Percentiles rank a stretch among this genome's conserved stretches.
These are phyloP conservation scores for Zygosaccharomyces sapae DNA, from an alignment of 1,139 yeast genomes.

Conservation along the genomic window DNA sequence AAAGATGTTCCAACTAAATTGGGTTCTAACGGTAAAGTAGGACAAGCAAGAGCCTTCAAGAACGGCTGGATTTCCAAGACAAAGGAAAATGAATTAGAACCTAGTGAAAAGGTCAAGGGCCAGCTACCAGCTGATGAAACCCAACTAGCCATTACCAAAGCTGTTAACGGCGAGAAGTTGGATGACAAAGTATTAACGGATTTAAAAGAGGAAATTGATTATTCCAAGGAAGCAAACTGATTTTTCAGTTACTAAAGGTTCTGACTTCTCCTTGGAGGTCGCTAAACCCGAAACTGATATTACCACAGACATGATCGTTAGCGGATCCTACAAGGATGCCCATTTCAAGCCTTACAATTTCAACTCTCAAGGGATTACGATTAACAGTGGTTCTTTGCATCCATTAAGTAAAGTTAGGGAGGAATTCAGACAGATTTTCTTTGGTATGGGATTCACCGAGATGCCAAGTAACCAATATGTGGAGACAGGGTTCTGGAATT, in stretches of 20 bases:
- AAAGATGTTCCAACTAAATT: slow-evolving; percentile 68
- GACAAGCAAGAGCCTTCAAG: slow-evolving; percentile 98
- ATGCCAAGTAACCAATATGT: slow-evolving; percentile 99
- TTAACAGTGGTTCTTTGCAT: slow-evolving; percentile 89
- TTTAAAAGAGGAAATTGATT: slow-evolving; percentile 87
- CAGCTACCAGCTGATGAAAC: slow-evolving; percentile 55
- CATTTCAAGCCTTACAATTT: slow-evolving; percentile 94
- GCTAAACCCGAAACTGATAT: slow-evolving; percentile 88
- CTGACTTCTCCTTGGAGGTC: slow-evolving; percentile 77
- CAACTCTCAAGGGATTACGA: slow-evolving; percentile 86
- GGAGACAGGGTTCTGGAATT: slow-evolving; percentile 98
- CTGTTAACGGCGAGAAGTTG: slow-evolving; percentile 52
- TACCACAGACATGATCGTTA: slow-evolving; percentile 82
- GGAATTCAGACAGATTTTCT: slow-evolving; percentile 96
- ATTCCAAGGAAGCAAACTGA: slow-evolving; percentile 68
- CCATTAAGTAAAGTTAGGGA: slow-evolving; percentile 95
- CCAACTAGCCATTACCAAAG: slow-evolving; percentile 56
- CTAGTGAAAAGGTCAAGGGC: slow-evolving; percentile 46
- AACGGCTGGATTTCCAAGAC: slow-evolving; percentile 93
- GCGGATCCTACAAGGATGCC: slow-evolving; percentile 78
- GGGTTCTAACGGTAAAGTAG: slow-evolving; percentile 82
- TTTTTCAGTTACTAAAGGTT: slow-evolving; percentile 72
- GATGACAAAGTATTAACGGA: slow-evolving; percentile 72
- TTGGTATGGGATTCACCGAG: slow-evolving; percentile 96
- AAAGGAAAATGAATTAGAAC: slow-evolving; percentile 66